Evolutionary conservation across 2,329 filamentous ascomycete genomes (phyloP).

Genomic region (Thermoascus crustaceus): DNA sequence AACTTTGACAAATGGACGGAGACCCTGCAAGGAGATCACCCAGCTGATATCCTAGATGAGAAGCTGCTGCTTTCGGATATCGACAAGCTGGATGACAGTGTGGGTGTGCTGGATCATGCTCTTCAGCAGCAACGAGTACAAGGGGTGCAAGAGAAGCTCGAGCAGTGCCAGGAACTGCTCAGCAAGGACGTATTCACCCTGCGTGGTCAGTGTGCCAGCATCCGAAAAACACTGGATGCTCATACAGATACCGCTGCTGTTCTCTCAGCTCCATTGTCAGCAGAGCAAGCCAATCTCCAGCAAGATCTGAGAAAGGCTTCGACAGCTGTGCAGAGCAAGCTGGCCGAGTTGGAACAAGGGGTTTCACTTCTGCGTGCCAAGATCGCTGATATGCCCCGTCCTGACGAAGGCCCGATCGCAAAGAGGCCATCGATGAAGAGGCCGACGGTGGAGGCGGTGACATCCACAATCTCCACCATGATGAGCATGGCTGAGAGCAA

Average conservation of each 20-base stretch:
- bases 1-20: constrained; percentile 42
- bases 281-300: constrained; percentile 77
- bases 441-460: constrained; percentile 85
- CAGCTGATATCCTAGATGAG: constrained; percentile 60
- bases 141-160: constrained; percentile 60
- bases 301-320: constrained; percentile 73
- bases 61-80: constrained; percentile 72
- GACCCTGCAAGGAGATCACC: constrained; percentile 41
- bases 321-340: constrained; percentile 61
- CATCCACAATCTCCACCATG: constrained; percentile 87
- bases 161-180: constrained; percentile 57
- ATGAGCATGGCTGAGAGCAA: constrained; percentile 86
- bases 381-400: constrained; percentile 51
- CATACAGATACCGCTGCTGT: constrained; percentile 62
- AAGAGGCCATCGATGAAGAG: constrained; percentile 39
- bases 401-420: constrained; percentile 39
- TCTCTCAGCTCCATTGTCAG: constrained; percentile 65
- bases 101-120: constrained; percentile 57
- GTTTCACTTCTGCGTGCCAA: constrained; percentile 71
- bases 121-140: constrained; percentile 62
- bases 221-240: constrained; percentile 65
- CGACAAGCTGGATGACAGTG: constrained; percentile 55
- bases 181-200: constrained; percentile 63
- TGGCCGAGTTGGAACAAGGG: constrained; percentile 72
- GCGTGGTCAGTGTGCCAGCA: constrained; percentile 65